phyloP scores from a whole-genome alignment of 306 rosid species.

The Cucurbita ficifolia region DNA sequence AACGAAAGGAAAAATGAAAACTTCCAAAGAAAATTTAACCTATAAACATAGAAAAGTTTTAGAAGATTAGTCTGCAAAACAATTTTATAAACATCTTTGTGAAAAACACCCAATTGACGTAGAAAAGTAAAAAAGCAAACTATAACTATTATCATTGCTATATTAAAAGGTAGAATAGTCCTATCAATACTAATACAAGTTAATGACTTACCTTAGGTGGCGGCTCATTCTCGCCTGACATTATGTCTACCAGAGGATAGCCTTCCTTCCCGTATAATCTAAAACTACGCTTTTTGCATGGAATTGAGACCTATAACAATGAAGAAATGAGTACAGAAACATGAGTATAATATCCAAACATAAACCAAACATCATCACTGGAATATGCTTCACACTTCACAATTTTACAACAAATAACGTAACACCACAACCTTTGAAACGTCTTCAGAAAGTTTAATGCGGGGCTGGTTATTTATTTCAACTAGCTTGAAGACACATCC shows the following conservation, averaged over 20 bases:
- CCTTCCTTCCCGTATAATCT: conserved; percentile 94
- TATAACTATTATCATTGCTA: too few species aligned
- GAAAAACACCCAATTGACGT: too few species aligned
- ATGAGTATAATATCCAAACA: neutral
- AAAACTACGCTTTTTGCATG: conserved; percentile 72
- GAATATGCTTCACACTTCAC: neutral
- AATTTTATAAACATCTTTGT: too few species aligned
- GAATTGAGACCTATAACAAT: conserved; percentile 74
- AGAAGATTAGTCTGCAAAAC: too few species aligned
- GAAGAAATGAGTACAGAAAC: conserved; percentile 3
- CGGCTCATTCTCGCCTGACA: conserved; percentile 91
- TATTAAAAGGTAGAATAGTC: neutral
- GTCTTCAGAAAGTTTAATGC: conserved; percentile 97
- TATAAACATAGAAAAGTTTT: too few species aligned
- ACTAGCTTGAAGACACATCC: conserved; percentile 99
- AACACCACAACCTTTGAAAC: conserved; percentile 68
- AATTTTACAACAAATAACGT: neutral
- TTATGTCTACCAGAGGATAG: conserved; percentile 84
- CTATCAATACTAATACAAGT: neutral
- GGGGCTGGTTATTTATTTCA: conserved; percentile 89
- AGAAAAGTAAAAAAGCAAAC: too few species aligned
- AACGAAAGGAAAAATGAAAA: too few species aligned
- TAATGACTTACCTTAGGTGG: conserved; percentile 63
- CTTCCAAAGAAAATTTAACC: too few species aligned
- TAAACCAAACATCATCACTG: neutral